Base-by-base conservation (phyloP, 2,329 filamentous ascomycete species). In the Periglandula ipomoeae region DNA sequence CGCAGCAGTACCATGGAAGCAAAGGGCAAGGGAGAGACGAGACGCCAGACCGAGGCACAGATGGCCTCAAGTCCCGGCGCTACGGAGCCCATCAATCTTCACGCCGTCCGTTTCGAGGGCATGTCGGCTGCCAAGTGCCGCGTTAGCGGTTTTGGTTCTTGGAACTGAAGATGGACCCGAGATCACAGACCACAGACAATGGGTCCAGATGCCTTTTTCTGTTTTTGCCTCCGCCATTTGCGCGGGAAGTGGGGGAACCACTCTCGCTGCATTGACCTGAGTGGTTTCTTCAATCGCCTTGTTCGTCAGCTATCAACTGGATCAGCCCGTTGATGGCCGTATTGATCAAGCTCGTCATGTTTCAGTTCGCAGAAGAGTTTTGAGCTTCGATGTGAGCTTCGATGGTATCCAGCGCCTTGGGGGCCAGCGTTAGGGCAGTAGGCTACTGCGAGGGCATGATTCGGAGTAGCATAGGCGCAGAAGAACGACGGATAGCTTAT, bases 71-170 rank as follows among this genome's bases (percentile, higher is more conserved):
- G 22, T 41, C 27, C 43, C 42, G 37, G 34, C 44, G 34, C 40
- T 24, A 46, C 35, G 27, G 27, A 3, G 27, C 27, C 27, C 27
- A 9, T 11, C 15, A 11, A 45, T 40, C 34, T 40, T 13, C 42
- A 45, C 13, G 11, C 6, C 9, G 17, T 35, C 17, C 34, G 17
- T 15, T 42, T 38, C n/a, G 23, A 19, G 23, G 34, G n/a, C n/a
- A 32, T 11, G 19, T 41, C 48, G 35, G 37, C 26, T 46, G 6
- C 17, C 44, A 50, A 47, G 37, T 50, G 48, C 48, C 48, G 48
- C 30, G 32, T 17, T 20, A 46, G 22, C 35, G 19, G 41, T 44
- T 44, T n/a, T n/a, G n/a, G n/a, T n/a, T n/a, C n/a, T n/a, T n/a
- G n/a, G n/a, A n/a, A 4, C 27, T 5, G 27, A 5, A 32, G 27